These are phyloP conservation scores for Xylariaceae sp. DNA, from an alignment of 2,329 filamentous ascomycete species.

Conservation along the genomic window DNA sequence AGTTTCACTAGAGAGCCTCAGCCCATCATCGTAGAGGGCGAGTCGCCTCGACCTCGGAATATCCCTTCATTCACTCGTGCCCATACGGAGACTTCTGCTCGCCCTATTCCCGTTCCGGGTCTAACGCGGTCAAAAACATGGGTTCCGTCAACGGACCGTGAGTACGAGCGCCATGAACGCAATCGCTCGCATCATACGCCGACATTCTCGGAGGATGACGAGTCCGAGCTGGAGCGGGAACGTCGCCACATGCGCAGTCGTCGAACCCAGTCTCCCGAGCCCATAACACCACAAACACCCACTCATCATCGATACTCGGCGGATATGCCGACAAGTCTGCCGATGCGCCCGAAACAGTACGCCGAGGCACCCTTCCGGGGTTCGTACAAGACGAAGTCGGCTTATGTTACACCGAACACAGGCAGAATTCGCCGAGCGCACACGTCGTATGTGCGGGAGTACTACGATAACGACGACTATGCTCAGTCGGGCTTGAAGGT, in stretches of 20 bases:
- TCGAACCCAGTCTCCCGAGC: conserved; percentile 25
- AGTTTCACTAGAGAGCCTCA: conserved; percentile 22
- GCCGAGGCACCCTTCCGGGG: conserved; percentile 14
- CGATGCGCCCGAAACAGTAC: conserved; percentile 18
- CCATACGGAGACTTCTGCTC: conserved; percentile 26
- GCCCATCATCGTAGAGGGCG: conserved; percentile 23
- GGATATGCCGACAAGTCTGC: conserved; percentile 13
- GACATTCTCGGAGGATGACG: conserved; percentile 21
- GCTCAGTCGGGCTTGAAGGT: conserved; percentile 19
- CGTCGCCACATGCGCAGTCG: conserved; percentile 23
- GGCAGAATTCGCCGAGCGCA: conserved; percentile 19
- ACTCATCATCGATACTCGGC: conserved; percentile 14
- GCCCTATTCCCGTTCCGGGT: conserved; percentile 19
- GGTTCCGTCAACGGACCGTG: conserved; percentile 18
- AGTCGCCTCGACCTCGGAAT: conserved; percentile 11
- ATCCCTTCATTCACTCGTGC: conserved; percentile 22
- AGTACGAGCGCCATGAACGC: conserved; percentile 23
- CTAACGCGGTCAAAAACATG: conserved; percentile 25
- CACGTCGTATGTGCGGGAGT: conserved; percentile 17
- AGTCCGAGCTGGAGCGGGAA: conserved; percentile 27
- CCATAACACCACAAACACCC: conserved; percentile 9
- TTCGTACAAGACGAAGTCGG: conserved; percentile 14
- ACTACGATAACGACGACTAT: conserved; percentile 19
- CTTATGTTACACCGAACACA: conserved; percentile 22
- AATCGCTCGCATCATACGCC: conserved; percentile 11